phyloP scores from a whole-genome alignment of 2,329 filamentous ascomycete genomes.

The Calonectria naviculata region DNA sequence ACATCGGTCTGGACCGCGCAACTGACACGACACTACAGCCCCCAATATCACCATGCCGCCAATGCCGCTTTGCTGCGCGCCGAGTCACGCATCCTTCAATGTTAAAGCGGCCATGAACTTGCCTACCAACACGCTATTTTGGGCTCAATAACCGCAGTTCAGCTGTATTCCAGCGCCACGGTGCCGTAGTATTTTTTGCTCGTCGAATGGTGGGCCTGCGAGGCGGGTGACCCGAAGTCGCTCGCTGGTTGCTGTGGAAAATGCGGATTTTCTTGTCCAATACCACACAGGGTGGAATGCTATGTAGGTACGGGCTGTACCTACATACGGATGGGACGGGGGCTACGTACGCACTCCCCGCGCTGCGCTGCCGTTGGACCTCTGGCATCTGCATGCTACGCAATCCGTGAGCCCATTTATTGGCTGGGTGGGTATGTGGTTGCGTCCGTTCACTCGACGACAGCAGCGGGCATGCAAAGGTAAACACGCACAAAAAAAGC shows the following conservation, averaged over 20 bases:
- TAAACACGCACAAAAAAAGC: neutral
- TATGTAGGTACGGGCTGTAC: slow-evolving; percentile 12
- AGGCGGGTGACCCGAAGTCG: neutral
- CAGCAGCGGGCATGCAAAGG: neutral
- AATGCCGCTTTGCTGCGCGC: neutral
- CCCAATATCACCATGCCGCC: slow-evolving; percentile 1
- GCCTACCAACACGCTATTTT: slow-evolving; percentile 11
- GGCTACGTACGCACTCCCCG: slow-evolving; percentile 10
- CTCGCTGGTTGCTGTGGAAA: slow-evolving; percentile 8
- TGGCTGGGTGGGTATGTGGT: neutral
- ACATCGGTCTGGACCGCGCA: neutral
- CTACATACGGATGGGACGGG: slow-evolving; percentile 8
- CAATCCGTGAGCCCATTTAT: slow-evolving; percentile 10
- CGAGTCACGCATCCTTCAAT: neutral
- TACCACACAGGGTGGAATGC: neutral
- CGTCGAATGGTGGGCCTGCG: neutral
- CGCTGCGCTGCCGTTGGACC: neutral
- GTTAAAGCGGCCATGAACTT: slow-evolving; percentile 17
- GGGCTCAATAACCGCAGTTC: neutral
- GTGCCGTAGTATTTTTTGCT: neutral
- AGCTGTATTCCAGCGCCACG: neutral
- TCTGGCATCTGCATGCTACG: slow-evolving; percentile 18
- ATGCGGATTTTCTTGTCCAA: neutral
- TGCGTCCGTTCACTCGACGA: slow-evolving; percentile 20
- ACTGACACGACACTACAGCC: neutral